These are phyloP conservation scores for Triticum urartu DNA, from an alignment of 176 grass and related monocot species.

Conservation along the genomic window DNA sequence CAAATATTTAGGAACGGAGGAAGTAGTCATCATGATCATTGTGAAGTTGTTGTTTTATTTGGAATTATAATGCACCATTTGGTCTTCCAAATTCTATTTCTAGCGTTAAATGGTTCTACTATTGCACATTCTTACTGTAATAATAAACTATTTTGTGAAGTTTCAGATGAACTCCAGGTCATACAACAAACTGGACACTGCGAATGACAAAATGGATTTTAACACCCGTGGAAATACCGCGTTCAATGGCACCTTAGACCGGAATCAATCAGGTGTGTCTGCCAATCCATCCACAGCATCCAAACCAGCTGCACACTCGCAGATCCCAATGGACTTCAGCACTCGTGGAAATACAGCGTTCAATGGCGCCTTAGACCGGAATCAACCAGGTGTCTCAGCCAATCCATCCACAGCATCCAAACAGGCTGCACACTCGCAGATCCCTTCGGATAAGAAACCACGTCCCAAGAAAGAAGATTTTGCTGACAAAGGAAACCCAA, in stretches of 20 bases:
- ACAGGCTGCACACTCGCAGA: slow-evolving; percentile 7
- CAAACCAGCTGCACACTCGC: slow-evolving; percentile 2
- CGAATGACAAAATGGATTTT: slow-evolving; percentile 41
- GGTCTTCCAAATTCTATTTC: neutral
- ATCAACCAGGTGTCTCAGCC: slow-evolving; percentile 26
- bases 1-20: no score
- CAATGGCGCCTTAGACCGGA: slow-evolving; percentile 21
- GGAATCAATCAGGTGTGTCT: slow-evolving; percentile 23
- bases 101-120: neutral
- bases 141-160: neutral
- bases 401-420: slow-evolving; percentile 28
- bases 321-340: slow-evolving; percentile 35
- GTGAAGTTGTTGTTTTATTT: slow-evolving; percentile 3
- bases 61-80: neutral
- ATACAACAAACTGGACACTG: slow-evolving; percentile 40
- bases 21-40: neutral
- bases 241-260: slow-evolving; percentile 19
- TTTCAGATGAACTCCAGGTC: slow-evolving; percentile 61
- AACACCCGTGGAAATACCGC: neutral
- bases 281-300: neutral
- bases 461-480: slow-evolving; percentile 25
- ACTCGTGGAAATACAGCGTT: neutral
- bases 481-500: slow-evolving; percentile 16
- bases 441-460: slow-evolving; percentile 36
- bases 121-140: neutral